Evolutionary conservation across 805 yeast species (phyloP), one percentile per base, ranked within the genome.

Genomic region (Clavispora fructus): DNA sequence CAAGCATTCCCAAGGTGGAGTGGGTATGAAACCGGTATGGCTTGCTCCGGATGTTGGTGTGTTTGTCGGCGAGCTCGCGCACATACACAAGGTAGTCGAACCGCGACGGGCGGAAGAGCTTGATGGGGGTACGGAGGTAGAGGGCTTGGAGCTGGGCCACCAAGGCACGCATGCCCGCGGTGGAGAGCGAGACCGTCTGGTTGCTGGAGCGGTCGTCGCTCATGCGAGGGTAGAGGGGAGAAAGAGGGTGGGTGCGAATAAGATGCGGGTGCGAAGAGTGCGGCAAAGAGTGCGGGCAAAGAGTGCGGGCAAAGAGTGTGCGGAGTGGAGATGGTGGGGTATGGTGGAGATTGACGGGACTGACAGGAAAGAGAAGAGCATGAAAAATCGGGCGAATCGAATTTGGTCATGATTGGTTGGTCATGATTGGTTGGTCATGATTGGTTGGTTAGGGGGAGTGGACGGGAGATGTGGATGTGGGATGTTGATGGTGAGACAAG

Each of bases 101-200:
- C 35, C 97, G 69, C 4, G 96, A 83, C 1, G 98, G 98, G 31
- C 96, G 72, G 63, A 92, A 92, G 19, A 91, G 73, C 68, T 92
- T 91, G 39, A 89, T 85, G 1, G 84, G 84, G 1, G 95, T 87
- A 47, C 97, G 74, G 39, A 90, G 64, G 61, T 91, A 92, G 28
- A 92, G 68, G 0, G 90, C 71, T 39, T 89, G 83, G 32, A 89
- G 53, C 64, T 91, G 96, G 49, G 81, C 80, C n/a, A 87, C 75
- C 25, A 89, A 56, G 0, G 96, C 95, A 32, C 97, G 73, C 5
- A 89, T 80, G 48, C 96, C 91, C 0, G 96, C 97, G 0, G 95
- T 82, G 11, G 87, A 75, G 0, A 87, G 81, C 12, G 96, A 87
- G 1, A 90, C 88, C 1, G 84, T 73, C 48, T 68, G 71, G 52